A percentile compares a stretch with the other conserved stretches of the same genome.
phyloP scores from a whole-genome alignment of 129 eudicot genomes.

The Ambrosia trifida region DNA sequence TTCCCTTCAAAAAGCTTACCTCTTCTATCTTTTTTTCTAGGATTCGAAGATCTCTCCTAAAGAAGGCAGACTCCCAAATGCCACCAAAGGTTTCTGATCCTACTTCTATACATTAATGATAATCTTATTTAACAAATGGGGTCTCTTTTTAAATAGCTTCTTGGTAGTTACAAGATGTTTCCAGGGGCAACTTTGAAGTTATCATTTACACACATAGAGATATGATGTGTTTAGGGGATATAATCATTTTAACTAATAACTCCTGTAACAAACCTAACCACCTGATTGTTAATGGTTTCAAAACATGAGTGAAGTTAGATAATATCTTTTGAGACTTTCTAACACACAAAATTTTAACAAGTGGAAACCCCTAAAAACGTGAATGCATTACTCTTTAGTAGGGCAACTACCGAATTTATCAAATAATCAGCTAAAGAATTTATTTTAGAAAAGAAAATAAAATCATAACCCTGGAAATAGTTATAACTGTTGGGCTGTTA shows the following conservation, averaged over 20 bases:
- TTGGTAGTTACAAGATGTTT: conserved; percentile 21
- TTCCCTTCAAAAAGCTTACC: neutral
- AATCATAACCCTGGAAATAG: neutral
- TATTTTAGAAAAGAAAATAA: neutral
- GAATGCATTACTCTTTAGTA: neutral
- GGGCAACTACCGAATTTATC: neutral
- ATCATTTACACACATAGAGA: neutral
- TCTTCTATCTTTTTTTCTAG: conserved; percentile 39
- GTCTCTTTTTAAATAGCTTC: conserved; percentile 9
- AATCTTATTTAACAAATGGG: conserved; percentile 6
- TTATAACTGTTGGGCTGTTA: neutral
- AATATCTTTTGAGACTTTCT: conserved; percentile 6
- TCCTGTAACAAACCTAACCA: conserved; percentile 13
- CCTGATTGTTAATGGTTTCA: neutral
- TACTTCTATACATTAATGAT: conserved; percentile 13
- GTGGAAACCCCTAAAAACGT: conserved; percentile 10
- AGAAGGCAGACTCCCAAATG: conserved; percentile 98
- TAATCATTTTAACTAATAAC: neutral
- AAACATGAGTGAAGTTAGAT: neutral
- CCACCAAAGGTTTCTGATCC: conserved; percentile 59
- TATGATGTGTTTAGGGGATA: neutral
- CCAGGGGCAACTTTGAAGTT: conserved; percentile 8
- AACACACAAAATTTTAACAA: neutral
- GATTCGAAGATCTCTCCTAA: conserved; percentile 76
- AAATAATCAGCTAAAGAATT: neutral